phyloP scores from a whole-genome alignment of 768 basidiomycete species.

The Neoboletus subvelutipes region DNA sequence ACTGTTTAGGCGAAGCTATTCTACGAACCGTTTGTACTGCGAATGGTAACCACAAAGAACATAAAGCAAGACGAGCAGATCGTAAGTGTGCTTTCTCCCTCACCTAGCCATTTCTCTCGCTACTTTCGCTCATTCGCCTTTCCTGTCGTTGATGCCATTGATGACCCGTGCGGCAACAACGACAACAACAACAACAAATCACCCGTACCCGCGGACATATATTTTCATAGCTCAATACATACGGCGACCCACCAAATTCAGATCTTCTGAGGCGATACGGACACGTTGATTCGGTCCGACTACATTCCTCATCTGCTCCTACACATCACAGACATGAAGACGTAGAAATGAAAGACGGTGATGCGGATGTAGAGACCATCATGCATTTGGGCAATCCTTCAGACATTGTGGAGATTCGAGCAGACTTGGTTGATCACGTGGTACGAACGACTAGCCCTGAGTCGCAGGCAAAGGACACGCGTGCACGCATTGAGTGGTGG shows the following conservation, averaged over 20 bases:
- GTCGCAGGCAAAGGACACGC: conserved; percentile 13
- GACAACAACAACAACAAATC: background rate
- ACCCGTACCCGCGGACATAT: background rate
- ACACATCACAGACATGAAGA: conserved; percentile 2
- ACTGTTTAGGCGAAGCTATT: conserved; percentile 74
- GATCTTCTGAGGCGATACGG: conserved; percentile 95
- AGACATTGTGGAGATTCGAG: conserved; percentile 76
- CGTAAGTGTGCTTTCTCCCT: conserved; percentile 44
- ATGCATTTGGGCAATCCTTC: conserved; percentile 63
- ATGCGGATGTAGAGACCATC: conserved; percentile 19
- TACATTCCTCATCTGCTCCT: conserved; percentile 37
- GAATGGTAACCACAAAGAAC: conserved; percentile 76
- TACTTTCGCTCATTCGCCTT: background rate
- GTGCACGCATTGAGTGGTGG: conserved; percentile 83
- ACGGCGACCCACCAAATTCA: conserved; percentile 88
- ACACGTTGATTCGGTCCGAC: conserved; percentile 75
- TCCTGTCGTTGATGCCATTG: background rate
- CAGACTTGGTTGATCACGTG: conserved; percentile 60
- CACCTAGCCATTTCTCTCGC: background rate
- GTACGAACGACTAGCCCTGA: conserved; percentile 21
- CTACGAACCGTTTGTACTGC: conserved; percentile 66
- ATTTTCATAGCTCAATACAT: conserved; percentile 82
- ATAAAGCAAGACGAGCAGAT: conserved; percentile 86
- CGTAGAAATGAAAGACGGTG: conserved; percentile 10
- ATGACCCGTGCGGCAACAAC: background rate